These are phyloP conservation scores for Cordyceps pruinosa DNA, from an alignment of 2,329 filamentous ascomycete species.

Conservation along the genomic window DNA sequence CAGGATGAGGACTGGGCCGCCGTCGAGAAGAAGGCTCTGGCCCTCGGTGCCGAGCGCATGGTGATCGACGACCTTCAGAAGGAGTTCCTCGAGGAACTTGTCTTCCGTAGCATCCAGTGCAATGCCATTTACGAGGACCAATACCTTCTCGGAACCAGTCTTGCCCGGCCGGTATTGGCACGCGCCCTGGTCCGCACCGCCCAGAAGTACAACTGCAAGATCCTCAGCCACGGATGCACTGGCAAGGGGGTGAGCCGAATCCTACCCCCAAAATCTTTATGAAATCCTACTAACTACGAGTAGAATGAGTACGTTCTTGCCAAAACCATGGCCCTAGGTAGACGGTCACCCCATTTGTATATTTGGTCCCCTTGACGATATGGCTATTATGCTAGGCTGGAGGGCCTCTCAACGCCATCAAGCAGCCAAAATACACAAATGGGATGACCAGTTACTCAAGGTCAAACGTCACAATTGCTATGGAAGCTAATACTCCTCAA, in stretches of 20 bases:
- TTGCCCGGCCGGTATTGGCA: slow-evolving; percentile 60
- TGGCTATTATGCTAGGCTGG: neutral
- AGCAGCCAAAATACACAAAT: slow-evolving; percentile 6
- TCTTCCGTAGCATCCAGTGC: slow-evolving; percentile 60
- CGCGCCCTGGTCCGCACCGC: neutral
- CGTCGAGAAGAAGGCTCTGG: slow-evolving; percentile 59
- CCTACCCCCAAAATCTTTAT: neutral
- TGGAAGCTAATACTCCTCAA: slow-evolving; percentile 11
- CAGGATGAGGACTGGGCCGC: slow-evolving; percentile 65
- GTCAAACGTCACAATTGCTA: neutral
- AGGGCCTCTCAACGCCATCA: slow-evolving; percentile 5
- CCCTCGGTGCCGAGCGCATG: slow-evolving; percentile 33
- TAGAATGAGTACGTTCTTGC: slow-evolving; percentile 23
- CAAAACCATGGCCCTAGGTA: neutral
- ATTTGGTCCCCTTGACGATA: neutral
- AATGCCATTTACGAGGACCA: slow-evolving; percentile 56
- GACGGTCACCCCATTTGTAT: neutral
- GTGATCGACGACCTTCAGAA: slow-evolving; percentile 55
- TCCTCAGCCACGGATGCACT: slow-evolving; percentile 36
- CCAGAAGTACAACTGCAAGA: neutral
- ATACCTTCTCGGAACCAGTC: slow-evolving; percentile 41
- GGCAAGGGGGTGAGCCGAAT: slow-evolving; percentile 28
- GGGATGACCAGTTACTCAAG: neutral
- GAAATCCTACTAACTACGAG: neutral
- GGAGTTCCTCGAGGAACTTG: slow-evolving; percentile 70